Base-by-base conservation (phyloP, 179 eudicot species). In the Patellifolia procumbens region DNA sequence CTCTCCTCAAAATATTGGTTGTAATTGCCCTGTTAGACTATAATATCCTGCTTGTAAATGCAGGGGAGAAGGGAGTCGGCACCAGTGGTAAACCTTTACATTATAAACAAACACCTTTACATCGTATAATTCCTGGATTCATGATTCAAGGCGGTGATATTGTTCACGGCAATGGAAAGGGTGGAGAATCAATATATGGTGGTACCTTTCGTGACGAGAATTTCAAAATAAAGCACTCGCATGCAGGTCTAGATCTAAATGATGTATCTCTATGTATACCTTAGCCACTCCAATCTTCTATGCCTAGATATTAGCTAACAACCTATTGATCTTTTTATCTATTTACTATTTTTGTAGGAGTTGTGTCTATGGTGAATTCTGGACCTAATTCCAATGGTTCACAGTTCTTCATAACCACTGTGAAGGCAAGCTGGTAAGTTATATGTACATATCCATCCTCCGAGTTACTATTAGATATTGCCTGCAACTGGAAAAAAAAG, bases 101-200 rank as follows among this genome's bases (percentile, higher is more conserved):
- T 79, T 93, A 91, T 63, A 92, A 93, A 80, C 91, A 94, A 73
- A 95, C 92, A 11, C 95, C 97, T 63, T 88, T 95, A 76, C 99
- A 95, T 86, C 97, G 99, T 59, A 88, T 95, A 80, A 95, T 95
- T 74, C 97, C 99, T 0, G 99, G 99, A 73, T 95, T 95, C 85
- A 93, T 95, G 99, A 88, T 91, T 76, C 99, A 95, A 85, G 99
- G 99, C 9, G 99, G 99, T 70, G 99, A 95, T 84, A 95, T 87
- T 73, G 85, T 83, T 62, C 77, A 76, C 77, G 91, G 95, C 32
- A 89, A 95, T 72, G 99, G 99, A 26, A 93, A 79, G 86, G 97
- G 99, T 68, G 89, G 91, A 26, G 90, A 85, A 78, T 95, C 99
- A 24, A 87, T 93, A 62, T 91, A 88, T 76, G 93, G 97, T 64